Evolutionary conservation across 129 eudicot species (phyloP), one percentile per base, ranked within the genome.

Genomic region (Gnaphalium uliginosum): DNA sequence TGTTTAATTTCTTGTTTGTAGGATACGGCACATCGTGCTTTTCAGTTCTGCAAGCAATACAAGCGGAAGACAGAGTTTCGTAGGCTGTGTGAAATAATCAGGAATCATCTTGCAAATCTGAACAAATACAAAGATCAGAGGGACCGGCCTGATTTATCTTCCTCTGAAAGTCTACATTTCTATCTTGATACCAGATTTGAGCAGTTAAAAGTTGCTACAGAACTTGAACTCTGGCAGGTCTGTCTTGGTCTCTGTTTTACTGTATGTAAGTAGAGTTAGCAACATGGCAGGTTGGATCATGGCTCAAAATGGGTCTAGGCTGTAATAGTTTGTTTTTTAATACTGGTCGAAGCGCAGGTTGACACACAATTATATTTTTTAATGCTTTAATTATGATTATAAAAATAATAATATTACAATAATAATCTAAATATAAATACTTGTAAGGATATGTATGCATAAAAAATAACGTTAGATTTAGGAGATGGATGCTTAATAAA

Each of bases 181-280:
- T 91, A 88, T 75, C 96, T 89, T 17, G 96, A 91, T 46, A 91
- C 96, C 72, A 78, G 97, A 87, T 85, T 86, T 78, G 97, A 91
- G 85, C 97, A 91, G 82, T 79, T 91, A 21, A 91, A 85, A 81
- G 82, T 91, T 81, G 95, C 97, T 0, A 91, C 97, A 2, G 96
- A 91, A 69, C 97, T 91, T 81, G 85, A 79, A 62, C 88, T 88
- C 51, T 91, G 96, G 97, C 97, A 91, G 97, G 97, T 91, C 29
- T 22, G 83, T 72, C 32, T 58, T 10, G 11, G 15, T 59, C 13
- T 50, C 5, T 50, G 18, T 53, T 4, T 51, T 53, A 8, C 8
- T 10, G 32, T 21, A 25, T 59, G 63, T 57, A 22, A 57, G 25
- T 59, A 21, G 18, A 59, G 30, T 1, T 59, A 6, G 27, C 6